Evolutionary conservation across 176 grass and related monocot species (phyloP).

Genomic region (Luzula sylvatica): DNA sequence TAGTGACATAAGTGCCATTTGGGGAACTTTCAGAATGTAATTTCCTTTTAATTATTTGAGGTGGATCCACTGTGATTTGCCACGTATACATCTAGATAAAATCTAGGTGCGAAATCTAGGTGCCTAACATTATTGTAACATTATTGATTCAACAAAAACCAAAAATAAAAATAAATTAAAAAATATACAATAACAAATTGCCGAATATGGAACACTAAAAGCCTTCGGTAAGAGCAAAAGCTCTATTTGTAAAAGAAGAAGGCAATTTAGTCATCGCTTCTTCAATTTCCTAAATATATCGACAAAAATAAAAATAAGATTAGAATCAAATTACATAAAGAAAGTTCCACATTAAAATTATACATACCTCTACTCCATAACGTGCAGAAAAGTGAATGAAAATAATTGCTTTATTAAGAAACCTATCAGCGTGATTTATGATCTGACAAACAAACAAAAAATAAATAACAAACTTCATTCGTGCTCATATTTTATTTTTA

Average conservation of each 20-base stretch:
- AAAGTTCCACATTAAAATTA: background rate
- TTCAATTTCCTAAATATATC: constrained; percentile 57
- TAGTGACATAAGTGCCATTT: too few species aligned
- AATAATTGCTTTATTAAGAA: constrained; percentile 86
- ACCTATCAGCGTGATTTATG: constrained; percentile 33
- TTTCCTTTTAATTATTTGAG: too few species aligned
- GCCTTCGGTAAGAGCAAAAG: constrained; percentile 57
- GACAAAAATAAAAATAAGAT: background rate
- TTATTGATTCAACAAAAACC: too few species aligned
- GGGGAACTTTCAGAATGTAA: too few species aligned
- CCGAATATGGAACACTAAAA: constrained; percentile 24
- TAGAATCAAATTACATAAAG: background rate
- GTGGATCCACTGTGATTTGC: too few species aligned
- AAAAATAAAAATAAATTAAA: too few species aligned
- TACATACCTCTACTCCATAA: constrained; percentile 53
- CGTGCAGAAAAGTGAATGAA: constrained; percentile 86
- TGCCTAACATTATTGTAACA: too few species aligned
- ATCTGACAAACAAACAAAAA: constrained; percentile 47
- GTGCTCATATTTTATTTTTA: background rate
- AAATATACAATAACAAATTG: too few species aligned
- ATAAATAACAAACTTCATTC: background rate
- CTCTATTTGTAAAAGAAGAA: constrained; percentile 37
- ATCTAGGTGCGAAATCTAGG: too few species aligned
- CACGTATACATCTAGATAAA: too few species aligned
- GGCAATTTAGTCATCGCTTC: constrained; percentile 42